These are phyloP conservation scores for Circinella minor DNA, from an alignment of 371 early-diverging fungal species.

Conservation along the genomic window DNA sequence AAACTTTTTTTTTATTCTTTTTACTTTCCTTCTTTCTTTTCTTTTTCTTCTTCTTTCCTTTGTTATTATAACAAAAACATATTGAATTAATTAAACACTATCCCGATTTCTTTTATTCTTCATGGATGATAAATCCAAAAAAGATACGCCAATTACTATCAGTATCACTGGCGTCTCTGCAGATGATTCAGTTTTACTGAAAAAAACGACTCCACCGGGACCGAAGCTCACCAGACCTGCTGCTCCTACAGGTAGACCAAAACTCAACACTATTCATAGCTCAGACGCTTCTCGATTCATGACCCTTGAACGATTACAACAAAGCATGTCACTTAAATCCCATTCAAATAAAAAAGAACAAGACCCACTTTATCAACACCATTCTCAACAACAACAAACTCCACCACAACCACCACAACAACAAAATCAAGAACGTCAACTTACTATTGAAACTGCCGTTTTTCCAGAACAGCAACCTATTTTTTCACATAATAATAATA, in stretches of 20 bases:
- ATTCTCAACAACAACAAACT: constrained; percentile 13
- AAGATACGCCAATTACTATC: neutral
- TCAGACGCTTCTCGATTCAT: constrained; percentile 41
- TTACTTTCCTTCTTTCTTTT: neutral
- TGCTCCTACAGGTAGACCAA: constrained; percentile 25
- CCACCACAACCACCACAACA: constrained; percentile 8
- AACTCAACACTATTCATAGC: constrained; percentile 38
- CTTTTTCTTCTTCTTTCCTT: constrained; percentile 7
- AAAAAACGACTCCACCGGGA: neutral
- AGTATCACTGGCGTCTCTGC: neutral
- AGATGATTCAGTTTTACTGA: neutral
- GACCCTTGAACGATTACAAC: constrained; percentile 33
- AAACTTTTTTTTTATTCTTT: neutral
- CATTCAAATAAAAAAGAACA: neutral
- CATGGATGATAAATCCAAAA: constrained; percentile 10
- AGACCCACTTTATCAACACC: neutral
- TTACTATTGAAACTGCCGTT: constrained; percentile 32
- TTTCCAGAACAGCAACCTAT: constrained; percentile 28
- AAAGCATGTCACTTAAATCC: constrained; percentile 15
- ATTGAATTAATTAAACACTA: too few species aligned
- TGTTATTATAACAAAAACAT: neutral
- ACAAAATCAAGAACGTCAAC: constrained; percentile 20
- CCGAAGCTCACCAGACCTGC: constrained; percentile 5
- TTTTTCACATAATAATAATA: constrained; percentile 10
- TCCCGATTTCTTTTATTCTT: neutral